Evolutionary conservation across 495 filamentous ascomycete genomes (phyloP).

Genomic region (Hyphodiscus hymeniophilus): DNA sequence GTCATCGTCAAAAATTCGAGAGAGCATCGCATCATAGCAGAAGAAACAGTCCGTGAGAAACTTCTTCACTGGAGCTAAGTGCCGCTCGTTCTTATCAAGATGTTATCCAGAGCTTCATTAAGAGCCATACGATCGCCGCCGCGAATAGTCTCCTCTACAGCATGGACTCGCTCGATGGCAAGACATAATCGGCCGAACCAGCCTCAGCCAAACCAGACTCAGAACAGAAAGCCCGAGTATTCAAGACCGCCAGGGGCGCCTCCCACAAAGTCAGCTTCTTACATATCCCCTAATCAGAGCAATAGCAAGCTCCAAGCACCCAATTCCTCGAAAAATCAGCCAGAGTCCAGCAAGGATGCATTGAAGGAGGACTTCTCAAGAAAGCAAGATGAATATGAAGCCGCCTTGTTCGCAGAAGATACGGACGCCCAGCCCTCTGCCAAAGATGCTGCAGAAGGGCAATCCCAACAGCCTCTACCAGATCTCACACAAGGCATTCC

Average conservation of each 20-base stretch:
- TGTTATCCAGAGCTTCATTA: slow-evolving; percentile 17
- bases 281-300: background rate
- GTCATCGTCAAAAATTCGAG: too few species aligned
- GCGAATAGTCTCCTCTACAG: slow-evolving; percentile 17
- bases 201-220: background rate
- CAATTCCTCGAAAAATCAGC: slow-evolving; percentile 10
- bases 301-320: slow-evolving; percentile 2
- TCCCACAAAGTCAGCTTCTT: slow-evolving; percentile 1
- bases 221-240: slow-evolving; percentile 34
- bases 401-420: slow-evolving; percentile 31
- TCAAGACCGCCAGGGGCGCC: slow-evolving; percentile 28
- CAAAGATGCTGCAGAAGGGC: slow-evolving; percentile 23
- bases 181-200: slow-evolving; percentile 18
- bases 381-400: slow-evolving; percentile 38
- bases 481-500: slow-evolving; percentile 89
- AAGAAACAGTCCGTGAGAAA: slow-evolving; percentile 3
- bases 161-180: slow-evolving; percentile 21
- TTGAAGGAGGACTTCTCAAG: slow-evolving; percentile 30
- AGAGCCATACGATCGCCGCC: slow-evolving; percentile 15
- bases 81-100: slow-evolving; percentile 4
- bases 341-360: slow-evolving; percentile 7
- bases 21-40: background rate
- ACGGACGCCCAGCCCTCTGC: slow-evolving; percentile 28
- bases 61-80: slow-evolving; percentile 23
- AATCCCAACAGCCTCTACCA: slow-evolving; percentile 55